phyloP scores from a whole-genome alignment of 257 asterid species.

The Plantago major region DNA sequence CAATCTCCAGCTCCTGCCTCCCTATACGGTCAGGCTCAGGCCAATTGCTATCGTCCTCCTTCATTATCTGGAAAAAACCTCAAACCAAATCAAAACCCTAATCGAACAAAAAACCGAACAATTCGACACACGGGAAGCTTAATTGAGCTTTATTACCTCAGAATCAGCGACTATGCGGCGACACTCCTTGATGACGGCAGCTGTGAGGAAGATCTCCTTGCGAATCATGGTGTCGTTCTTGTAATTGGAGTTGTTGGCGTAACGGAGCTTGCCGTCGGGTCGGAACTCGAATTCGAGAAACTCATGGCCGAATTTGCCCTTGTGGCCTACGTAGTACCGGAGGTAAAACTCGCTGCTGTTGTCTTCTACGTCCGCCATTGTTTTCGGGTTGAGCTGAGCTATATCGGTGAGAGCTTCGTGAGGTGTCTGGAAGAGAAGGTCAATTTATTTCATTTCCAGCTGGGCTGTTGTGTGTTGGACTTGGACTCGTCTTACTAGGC shows the following conservation, averaged over 20 bases:
- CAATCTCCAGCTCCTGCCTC: constrained; percentile 98
- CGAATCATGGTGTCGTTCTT: constrained; percentile 98
- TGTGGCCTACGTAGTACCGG: constrained; percentile 92
- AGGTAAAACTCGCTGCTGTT: constrained; percentile 68
- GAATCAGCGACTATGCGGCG: constrained; percentile 88
- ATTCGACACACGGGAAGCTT: background rate
- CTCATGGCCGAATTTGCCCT: constrained; percentile 96
- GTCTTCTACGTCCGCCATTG: constrained; percentile 50
- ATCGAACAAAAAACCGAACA: background rate
- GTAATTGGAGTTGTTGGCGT: constrained; percentile 95
- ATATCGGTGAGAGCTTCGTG: background rate
- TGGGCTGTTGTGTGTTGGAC: too few relatives aligned
- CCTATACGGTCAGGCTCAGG: constrained; percentile 99
- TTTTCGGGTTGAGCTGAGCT: background rate
- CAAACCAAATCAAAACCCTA: constrained; percentile 27
- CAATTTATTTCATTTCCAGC: too few relatives aligned
- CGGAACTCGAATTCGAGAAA: constrained; percentile 89
- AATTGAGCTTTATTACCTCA: constrained; percentile 38
- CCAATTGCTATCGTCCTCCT: constrained; percentile 97
- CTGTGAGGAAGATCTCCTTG: constrained; percentile 85
- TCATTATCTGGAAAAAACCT: constrained; percentile 63
- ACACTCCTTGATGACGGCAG: constrained; percentile 88
- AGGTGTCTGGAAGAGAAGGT: background rate
- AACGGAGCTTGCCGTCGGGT: constrained; percentile 93
- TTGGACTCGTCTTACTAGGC: too few relatives aligned